Base-by-base conservation (phyloP, 2,329 filamentous ascomycete species). In the Achaetomium macrosporum region DNA sequence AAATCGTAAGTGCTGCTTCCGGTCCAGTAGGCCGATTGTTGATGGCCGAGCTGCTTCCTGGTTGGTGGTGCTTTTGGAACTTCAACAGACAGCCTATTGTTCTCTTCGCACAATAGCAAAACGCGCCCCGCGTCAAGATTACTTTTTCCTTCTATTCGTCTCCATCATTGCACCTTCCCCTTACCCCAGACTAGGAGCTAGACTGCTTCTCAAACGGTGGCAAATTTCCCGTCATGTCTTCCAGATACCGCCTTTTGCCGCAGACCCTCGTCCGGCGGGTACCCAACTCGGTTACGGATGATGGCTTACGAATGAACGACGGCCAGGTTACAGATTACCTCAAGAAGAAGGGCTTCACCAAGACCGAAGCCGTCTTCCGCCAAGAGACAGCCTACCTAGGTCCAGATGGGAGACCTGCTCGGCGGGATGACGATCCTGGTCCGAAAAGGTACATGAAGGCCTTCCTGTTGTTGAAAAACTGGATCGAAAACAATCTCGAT, bases 401-500 rank as follows among this genome's bases (percentile, higher is more conserved):
- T 52, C 79, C 85, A 19, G 88, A 90, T 67, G 91, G 90, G 9
- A 82, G 87, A 54, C 88, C 90, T 2, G 79, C 92, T 33, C 78
- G 83, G 44, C 70, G 72, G 13, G 73, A 76, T 48, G 81, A 82
- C 16, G 86, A 90, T 56, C 86, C 78, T 53, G 86, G 88, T 0
- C 85, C 87, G 8, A 82, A 84, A 48, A 93, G 88, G 68, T 96
- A 92, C 64, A 73, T 81, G 39, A 84, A 82, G 58, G 86, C 88
- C 0, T 97, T 79, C 76, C 80, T 81, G 52, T 72, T 91, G 40
- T 73, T 95, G 40, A 84, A 80, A 59, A 80, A 82, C 59, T 99
- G 91, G 87, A 85, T 96, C 43, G 90, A 96, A 60, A 90, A 92
- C 61, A 91, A 89, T 54, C 77, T 99, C 20, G 92, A 97, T 59